A percentile compares a stretch with the other conserved stretches of the same genome.
Conservation (phyloP, 108 stramenopile species). For the Skeletonema grethae region DNA sequence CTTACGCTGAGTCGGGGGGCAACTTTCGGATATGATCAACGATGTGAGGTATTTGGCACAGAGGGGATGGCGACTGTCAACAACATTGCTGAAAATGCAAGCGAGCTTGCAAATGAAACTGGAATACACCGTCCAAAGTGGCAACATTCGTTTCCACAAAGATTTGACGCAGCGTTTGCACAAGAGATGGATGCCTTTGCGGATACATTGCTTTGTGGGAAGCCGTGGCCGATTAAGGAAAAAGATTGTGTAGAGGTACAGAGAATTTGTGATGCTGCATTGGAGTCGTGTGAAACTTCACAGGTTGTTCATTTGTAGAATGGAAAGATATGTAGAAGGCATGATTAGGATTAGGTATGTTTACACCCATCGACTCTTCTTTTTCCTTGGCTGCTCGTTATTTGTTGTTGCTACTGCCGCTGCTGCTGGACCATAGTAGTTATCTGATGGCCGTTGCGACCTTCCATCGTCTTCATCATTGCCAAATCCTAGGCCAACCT, state of each 20-base stretch:
- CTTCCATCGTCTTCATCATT: not conserved
- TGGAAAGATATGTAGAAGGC: not conserved
- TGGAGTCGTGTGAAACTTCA: constrained; percentile 42
- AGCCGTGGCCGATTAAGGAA: constrained; percentile 54
- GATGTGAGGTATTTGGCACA: constrained; percentile 70
- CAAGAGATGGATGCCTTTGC: constrained; percentile 71
- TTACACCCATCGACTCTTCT: constrained; percentile 29
- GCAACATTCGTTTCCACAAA: constrained; percentile 67
- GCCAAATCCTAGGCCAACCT: constrained; percentile 52
- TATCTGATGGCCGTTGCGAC: not conserved
- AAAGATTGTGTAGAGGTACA: constrained; percentile 67
- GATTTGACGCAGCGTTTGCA: constrained; percentile 69
- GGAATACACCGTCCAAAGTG: constrained; percentile 52
- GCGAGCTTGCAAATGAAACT: constrained; percentile 33
- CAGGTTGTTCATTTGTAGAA: constrained; percentile 17
- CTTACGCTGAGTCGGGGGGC: constrained; percentile 51
- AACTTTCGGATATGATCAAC: constrained; percentile 78
- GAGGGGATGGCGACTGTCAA: constrained; percentile 48
- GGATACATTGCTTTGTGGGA: constrained; percentile 49
- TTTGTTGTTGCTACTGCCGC: not conserved
- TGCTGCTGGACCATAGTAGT: constrained; percentile 9
- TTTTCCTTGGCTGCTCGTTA: no score
- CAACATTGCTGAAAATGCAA: constrained; percentile 48
- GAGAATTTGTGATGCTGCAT: constrained; percentile 66
- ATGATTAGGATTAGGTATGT: not conserved